Percentiles rank a stretch among this genome's conserved stretches.
Evolutionary conservation across 441 rosid genomes (phyloP).

Genomic region (Raphanus hybrid): DNA sequence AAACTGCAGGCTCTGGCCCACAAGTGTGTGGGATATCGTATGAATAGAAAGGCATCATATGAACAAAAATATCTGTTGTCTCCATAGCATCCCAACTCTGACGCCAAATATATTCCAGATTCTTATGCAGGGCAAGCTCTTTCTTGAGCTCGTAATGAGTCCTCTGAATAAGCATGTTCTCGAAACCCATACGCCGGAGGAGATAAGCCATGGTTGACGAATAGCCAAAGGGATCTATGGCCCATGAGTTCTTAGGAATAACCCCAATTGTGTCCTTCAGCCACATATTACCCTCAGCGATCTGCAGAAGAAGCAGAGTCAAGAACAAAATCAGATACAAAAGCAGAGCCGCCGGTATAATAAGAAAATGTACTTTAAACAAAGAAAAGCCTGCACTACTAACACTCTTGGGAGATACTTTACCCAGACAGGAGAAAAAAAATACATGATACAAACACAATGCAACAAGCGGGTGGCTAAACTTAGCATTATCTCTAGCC

Average conservation of each 20-base stretch:
- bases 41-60: conserved; percentile 99
- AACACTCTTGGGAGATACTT: not conserved
- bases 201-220: conserved; percentile 98
- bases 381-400: not conserved
- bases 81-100: conserved; percentile 96
- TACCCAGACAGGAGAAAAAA: conserved; percentile 6
- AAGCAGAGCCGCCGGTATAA: not conserved
- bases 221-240: conserved; percentile 99
- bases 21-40: conserved; percentile 98
- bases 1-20: conserved; percentile 98
- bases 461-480: conserved; percentile 17
- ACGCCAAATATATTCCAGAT: conserved; percentile 95
- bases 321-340: conserved; percentile 15
- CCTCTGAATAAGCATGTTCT: conserved; percentile 98
- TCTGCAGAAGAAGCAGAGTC: conserved; percentile 48
- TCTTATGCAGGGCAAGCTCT: conserved; percentile 87
- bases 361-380: not conserved
- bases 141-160: conserved; percentile 99
- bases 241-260: conserved; percentile 96
- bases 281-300: conserved; percentile 96
- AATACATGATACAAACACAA: not conserved
- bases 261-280: conserved; percentile 87
- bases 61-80: conserved; percentile 92
- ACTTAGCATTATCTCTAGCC: conserved; percentile 15
- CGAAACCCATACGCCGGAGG: conserved; percentile 96